Evolutionary conservation across 2,329 filamentous ascomycete species (phyloP).

Genomic region (Cercospora berteroae): DNA sequence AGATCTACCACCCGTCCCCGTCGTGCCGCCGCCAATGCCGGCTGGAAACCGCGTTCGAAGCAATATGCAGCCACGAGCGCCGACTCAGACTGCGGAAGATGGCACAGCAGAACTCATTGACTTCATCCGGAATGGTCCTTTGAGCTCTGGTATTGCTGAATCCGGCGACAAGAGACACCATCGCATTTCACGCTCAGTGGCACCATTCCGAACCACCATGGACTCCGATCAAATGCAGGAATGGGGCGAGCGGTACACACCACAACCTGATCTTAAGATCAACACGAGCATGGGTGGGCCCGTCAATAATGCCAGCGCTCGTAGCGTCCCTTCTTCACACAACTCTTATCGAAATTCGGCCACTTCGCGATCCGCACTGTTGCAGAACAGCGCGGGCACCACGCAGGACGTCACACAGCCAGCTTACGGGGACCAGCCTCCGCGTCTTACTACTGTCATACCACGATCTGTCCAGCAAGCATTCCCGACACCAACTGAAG

Average conservation of each 20-base stretch:
- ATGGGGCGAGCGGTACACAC: slow-evolving; percentile 34
- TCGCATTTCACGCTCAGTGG: slow-evolving; percentile 77
- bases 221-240: slow-evolving; percentile 74
- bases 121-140: slow-evolving; percentile 84
- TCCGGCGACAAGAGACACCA: slow-evolving; percentile 46
- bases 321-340: slow-evolving; percentile 21
- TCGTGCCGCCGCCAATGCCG: slow-evolving; percentile 30
- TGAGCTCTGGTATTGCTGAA: slow-evolving; percentile 37
- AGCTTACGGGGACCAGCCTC: slow-evolving; percentile 20
- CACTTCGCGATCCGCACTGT: slow-evolving; percentile 40
- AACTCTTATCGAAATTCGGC: slow-evolving; percentile 38
- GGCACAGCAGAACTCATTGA: slow-evolving; percentile 88
- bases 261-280: slow-evolving; percentile 25
- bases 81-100: slow-evolving; percentile 64
- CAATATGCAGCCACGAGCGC: slow-evolving; percentile 32
- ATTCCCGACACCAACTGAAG: slow-evolving; percentile 2
- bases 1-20: slow-evolving; percentile 28
- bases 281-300: slow-evolving; percentile 17
- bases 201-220: slow-evolving; percentile 80
- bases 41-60: slow-evolving; percentile 21
- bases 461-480: slow-evolving; percentile 10
- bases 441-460: slow-evolving; percentile 15
- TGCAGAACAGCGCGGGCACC: slow-evolving; percentile 22
- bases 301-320: slow-evolving; percentile 14
- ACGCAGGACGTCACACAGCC: slow-evolving; percentile 11